Evolutionary conservation across 345 rosid genomes (phyloP), one percentile per base, ranked within the genome.

Genomic region (Hibiscus trionum): DNA sequence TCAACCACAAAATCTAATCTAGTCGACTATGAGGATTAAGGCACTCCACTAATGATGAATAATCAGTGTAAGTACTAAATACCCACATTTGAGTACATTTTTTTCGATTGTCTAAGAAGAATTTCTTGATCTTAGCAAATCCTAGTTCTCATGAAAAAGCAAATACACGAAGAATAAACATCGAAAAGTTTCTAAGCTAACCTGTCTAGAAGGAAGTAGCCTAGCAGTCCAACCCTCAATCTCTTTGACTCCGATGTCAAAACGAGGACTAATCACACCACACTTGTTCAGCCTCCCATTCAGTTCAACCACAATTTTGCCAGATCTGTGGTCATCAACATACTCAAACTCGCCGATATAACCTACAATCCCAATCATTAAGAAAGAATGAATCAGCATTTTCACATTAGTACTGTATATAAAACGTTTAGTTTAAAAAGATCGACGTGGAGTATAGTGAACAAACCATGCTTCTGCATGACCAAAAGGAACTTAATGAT

Each of bases 151-250:
- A 19, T 42, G 69, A 21, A 42, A 19, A 5, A 2, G 12, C 2
- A 39, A 65, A 42, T 15, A 39, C 69, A 5, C 2, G 42, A 37
- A 70, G 9, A n/a, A 12, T 53, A 70, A 55, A 37, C 61, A 57
- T 21, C 7, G 0, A 2, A 12, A 17, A 2, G 8, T 16, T 70
- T 70, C 53, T 1, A 70, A 37, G 37, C 80, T n/a, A 33, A 90
- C 93, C 91, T 90, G 96, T 88, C 96, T 84, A 4, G 96, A 90
- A 70, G 93, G 96, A 75, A 90, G 93, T 71, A 90, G 75, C 70
- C 96, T 85, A 44, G 96, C 96, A 66, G 96, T 90, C 96, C 96
- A 90, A 10, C 93, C 87, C 73, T 90, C 96, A 56, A 90, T 87
- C 66, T 90, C 93, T 72, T 90, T 90, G 67, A 90, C 93, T 0